Percentiles rank a stretch among this genome's conserved stretches.
Conservation (phyloP, 176 grass and related monocot species). For the Hordeum vulgare region MorexV3_pseudomolecules_assembly NC_058519.1:661045497-661045996, state of each 20-base stretch:
- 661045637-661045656: neutral
- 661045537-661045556: neutral
- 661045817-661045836: neutral
- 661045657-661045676: conserved; percentile 14
- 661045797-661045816: conserved; percentile 10
- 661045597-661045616: too few species aligned
- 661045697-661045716: conserved; percentile 22
- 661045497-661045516: neutral
- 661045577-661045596: neutral
- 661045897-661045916: neutral
- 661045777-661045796: neutral
- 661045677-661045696: conserved; percentile 4
- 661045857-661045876: neutral
- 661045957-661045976: neutral
- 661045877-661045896: neutral
- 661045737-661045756: neutral
- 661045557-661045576: neutral
- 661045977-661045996: too few species aligned
- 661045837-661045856: neutral
- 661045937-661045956: neutral
- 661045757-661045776: neutral
- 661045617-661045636: neutral
- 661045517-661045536: neutral
- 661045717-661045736: conserved; percentile 8
- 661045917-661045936: neutral